Evolutionary conservation across 2,329 filamentous ascomycete genomes (phyloP), one percentile per base, ranked within the genome.

Genomic region (Penicillium sp.): DNA sequence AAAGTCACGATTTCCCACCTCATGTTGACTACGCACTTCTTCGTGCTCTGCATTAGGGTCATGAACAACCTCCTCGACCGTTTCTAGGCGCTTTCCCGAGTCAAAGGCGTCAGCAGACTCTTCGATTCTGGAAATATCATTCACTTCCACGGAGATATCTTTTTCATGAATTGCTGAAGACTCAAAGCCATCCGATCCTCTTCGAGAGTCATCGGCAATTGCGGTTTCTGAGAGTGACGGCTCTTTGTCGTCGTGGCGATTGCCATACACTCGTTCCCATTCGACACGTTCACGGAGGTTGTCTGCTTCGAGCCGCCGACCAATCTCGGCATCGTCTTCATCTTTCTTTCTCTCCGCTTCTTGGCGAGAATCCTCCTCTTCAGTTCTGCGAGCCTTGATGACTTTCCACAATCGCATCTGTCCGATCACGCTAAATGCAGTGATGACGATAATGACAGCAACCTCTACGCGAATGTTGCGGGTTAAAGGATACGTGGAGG

Each of bases 361-460:
- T n/a, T 72, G 60, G 20, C 72, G 67, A n/a, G 70, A 62, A 18
- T 66, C 68, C 29, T 74, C 73, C 50, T 69, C 73, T 53, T 71
- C 73, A 31, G 68, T 68, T 27, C 75, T 67, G 45, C 74, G 72
- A 47, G 76, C 72, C 50, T 75, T 81, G 49, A 95, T 80, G 6
- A 95, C 75, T 52, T 82, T 88, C 89, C 89, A 96, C 11, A 96
- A 73, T 59, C 85, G 87, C 57, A 93, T 74, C 65, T 97, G 91
- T 0, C 88, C 94, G 35, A 95, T 77, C 20, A 95, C 73, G 2
- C 90, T 89, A 14, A 87, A 74, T 8, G 89, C 66, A 48, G 80
- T 84, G 16, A 95, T 73, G 23, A 96, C 78, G 42, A 95, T 71
- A 20, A 86, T 86, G 1, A 81, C 79, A 0, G 88, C 89, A 24